These are phyloP conservation scores for Euphorbia pulcherrima DNA, from an alignment of 345 rosid genomes.

Conservation along the genomic window DNA sequence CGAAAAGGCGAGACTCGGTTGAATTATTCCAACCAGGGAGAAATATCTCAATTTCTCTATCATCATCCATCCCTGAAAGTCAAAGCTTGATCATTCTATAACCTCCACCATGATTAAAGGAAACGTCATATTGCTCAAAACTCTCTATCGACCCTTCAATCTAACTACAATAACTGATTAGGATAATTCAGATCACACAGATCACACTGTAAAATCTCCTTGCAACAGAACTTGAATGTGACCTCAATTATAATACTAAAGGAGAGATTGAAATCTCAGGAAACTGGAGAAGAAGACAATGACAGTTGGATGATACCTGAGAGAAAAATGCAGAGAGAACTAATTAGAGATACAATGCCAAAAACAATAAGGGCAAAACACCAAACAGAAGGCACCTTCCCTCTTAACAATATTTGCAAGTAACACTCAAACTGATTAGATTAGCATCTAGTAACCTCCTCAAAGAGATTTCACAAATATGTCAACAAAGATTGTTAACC, in stretches of 20 bases:
- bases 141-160: too few relatives aligned
- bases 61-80: constrained; percentile 56
- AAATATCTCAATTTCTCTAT: constrained; percentile 44
- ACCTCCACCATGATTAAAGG: not conserved
- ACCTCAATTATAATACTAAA: not conserved
- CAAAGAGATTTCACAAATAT: not conserved
- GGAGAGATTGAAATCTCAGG: not conserved
- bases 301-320: not conserved
- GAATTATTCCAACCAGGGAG: constrained; percentile 50
- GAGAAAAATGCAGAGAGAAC: not conserved
- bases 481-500: not conserved
- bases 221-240: not conserved
- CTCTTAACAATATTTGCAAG: not conserved
- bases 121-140: not conserved
- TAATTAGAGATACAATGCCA: not conserved
- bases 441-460: not conserved
- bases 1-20: constrained; percentile 53
- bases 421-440: not conserved
- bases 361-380: not conserved
- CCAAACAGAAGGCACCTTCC: not conserved
- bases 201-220: not conserved
- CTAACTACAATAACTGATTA: not conserved
- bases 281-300: not conserved
- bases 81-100: constrained; percentile 23
- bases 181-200: not conserved